Conservation (phyloP, 805 yeast species). For the Komagataella populi region DNA sequence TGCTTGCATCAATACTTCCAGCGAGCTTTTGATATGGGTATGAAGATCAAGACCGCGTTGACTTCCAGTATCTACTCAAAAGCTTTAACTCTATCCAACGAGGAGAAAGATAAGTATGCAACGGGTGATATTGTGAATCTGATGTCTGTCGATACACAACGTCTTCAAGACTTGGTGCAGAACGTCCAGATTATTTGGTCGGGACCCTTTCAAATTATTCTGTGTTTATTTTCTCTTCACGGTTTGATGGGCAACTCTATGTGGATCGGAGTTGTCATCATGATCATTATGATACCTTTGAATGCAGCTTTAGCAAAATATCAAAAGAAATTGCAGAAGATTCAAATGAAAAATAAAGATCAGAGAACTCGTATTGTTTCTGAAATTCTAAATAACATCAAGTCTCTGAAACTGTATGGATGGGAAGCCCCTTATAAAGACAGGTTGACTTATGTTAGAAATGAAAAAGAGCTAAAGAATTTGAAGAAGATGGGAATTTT, state of each 20-base stretch:
- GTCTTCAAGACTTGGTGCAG: slow-evolving; percentile 73
- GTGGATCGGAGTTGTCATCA: slow-evolving; percentile 89
- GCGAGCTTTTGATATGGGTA: slow-evolving; percentile 62
- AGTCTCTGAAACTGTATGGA: slow-evolving; percentile 84
- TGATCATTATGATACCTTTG: slow-evolving; percentile 67
- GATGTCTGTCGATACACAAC: slow-evolving; percentile 89
- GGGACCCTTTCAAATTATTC: slow-evolving; percentile 76
- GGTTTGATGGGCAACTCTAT: slow-evolving; percentile 72
- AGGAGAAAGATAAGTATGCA: slow-evolving; percentile 53
- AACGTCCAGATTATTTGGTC: slow-evolving; percentile 78
- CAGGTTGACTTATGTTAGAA: slow-evolving; percentile 70
- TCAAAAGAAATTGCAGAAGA: slow-evolving; percentile 63
- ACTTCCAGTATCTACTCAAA: slow-evolving; percentile 58
- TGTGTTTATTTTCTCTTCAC: slow-evolving; percentile 66
- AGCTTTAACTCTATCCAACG: slow-evolving; percentile 55
- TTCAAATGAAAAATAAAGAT: slow-evolving; percentile 85
- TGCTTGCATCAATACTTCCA: slow-evolving; percentile 70
- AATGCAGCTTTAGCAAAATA: slow-evolving; percentile 55
- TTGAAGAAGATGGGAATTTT: slow-evolving; percentile 62
- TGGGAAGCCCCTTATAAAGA: slow-evolving; percentile 86
- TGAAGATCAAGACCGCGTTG: slow-evolving; percentile 59
- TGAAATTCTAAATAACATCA: slow-evolving; percentile 83
- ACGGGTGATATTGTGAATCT: slow-evolving; percentile 91
- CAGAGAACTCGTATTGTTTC: slow-evolving; percentile 81
- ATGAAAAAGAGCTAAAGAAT: slow-evolving; percentile 71